These are phyloP conservation scores for Penicillium alfredii DNA, from an alignment of 495 filamentous ascomycete species.

Conservation along the genomic window DNA sequence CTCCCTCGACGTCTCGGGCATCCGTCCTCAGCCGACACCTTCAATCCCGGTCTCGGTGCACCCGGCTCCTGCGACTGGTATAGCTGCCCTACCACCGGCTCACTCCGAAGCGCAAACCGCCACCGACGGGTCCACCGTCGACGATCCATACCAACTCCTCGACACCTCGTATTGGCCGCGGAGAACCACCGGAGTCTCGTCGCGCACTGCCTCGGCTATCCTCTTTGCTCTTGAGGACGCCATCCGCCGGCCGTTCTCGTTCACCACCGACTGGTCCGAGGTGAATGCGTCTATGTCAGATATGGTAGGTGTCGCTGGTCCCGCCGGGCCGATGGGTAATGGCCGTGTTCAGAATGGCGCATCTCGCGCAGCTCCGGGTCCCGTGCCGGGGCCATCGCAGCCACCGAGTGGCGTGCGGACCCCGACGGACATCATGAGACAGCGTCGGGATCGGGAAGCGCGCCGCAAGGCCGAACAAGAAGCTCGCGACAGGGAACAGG, in stretches of 20 bases:
- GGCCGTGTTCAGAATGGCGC: slow-evolving; percentile 46
- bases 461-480: slow-evolving; percentile 56
- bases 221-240: slow-evolving; percentile 89
- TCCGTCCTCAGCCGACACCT: slow-evolving; percentile 23
- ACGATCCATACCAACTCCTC: slow-evolving; percentile 30
- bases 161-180: slow-evolving; percentile 46
- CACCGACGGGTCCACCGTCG: slow-evolving; percentile 34
- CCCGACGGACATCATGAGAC: slow-evolving; percentile 71
- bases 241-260: slow-evolving; percentile 72
- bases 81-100: slow-evolving; percentile 29
- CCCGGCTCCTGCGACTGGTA: slow-evolving; percentile 15
- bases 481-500: slow-evolving; percentile 40
- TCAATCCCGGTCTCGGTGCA: slow-evolving; percentile 24
- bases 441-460: slow-evolving; percentile 62
- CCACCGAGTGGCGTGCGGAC: slow-evolving; percentile 43
- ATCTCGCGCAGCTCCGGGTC: slow-evolving; percentile 39
- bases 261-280: slow-evolving; percentile 80
- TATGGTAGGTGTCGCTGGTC: slow-evolving; percentile 53
- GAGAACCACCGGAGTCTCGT: slow-evolving; percentile 53
- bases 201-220: slow-evolving; percentile 69
- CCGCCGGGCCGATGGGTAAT: slow-evolving; percentile 33
- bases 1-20: slow-evolving; percentile 29
- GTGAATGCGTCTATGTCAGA: slow-evolving; percentile 94
- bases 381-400: slow-evolving; percentile 42
- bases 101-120: slow-evolving; percentile 37